A percentile compares a stretch with the other conserved stretches of the same genome.
phyloP scores from a whole-genome alignment of 441 rosid species.

The Gossypium armourianum region DNA sequence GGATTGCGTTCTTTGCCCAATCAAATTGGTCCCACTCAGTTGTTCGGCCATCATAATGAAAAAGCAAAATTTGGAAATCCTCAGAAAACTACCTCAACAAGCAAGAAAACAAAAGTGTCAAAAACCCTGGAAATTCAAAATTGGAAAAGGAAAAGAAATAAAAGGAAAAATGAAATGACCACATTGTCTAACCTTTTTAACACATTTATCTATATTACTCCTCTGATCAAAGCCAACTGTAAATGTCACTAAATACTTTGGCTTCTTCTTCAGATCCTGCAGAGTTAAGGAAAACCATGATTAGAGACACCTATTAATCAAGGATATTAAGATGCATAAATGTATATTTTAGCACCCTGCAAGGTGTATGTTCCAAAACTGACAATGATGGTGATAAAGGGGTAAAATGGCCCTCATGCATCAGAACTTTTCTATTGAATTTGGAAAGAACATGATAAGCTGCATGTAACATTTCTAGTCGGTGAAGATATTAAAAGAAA shows the following conservation, averaged over 20 bases:
- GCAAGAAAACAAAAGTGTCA: conserved; percentile 20
- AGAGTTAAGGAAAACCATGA: conserved; percentile 16
- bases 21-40: conserved; percentile 61
- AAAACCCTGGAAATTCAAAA: conserved; percentile 14
- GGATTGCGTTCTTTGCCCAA: conserved; percentile 64
- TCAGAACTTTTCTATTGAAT: neutral
- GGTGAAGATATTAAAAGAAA: neutral
- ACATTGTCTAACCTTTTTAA: conserved; percentile 46
- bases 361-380: neutral
- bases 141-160: neutral
- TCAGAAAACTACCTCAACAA: conserved; percentile 44
- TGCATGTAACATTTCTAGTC: neutral
- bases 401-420: neutral
- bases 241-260: conserved; percentile 52
- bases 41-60: conserved; percentile 62
- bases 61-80: conserved; percentile 58
- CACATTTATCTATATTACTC: conserved; percentile 39
- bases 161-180: conserved; percentile 8
- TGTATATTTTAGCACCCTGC: neutral
- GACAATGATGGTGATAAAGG: neutral
- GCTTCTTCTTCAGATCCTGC: conserved; percentile 59
- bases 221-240: conserved; percentile 59
- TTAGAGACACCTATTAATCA: neutral
- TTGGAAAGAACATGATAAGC: conserved; percentile 1
- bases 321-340: conserved; percentile 3